Evolutionary conservation across 148 eudicot genomes (phyloP).

Genomic region (Talinum fruticosum): DNA sequence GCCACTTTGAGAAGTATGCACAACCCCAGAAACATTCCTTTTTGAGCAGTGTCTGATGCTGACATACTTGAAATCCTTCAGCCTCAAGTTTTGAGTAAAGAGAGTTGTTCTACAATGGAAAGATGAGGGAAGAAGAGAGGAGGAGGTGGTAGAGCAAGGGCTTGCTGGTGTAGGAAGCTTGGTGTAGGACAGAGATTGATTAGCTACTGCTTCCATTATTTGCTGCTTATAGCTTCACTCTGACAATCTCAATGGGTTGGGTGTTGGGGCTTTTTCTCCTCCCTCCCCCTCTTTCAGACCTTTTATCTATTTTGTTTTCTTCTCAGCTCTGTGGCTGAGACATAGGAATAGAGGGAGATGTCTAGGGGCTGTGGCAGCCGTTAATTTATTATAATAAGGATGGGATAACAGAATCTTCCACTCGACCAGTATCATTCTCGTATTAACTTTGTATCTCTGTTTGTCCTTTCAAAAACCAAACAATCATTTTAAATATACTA

Average conservation of each 20-base stretch:
- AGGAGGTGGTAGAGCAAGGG: slow-evolving; percentile 6
- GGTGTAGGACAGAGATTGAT: slow-evolving; percentile 25
- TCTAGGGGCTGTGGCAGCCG: slow-evolving; percentile 26
- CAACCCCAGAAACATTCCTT: slow-evolving; percentile 19
- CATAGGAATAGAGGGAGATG: too few species aligned
- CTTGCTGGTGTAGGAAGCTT: slow-evolving; percentile 6
- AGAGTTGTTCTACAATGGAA: slow-evolving; percentile 3
- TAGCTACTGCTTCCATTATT: slow-evolving; percentile 16
- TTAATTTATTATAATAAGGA: slow-evolving; percentile 21
- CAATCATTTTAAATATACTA: too few species aligned
- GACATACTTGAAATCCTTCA: slow-evolving; percentile 6
- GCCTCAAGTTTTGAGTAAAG: slow-evolving; percentile 10
- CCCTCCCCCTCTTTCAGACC: too few species aligned
- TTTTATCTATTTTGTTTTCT: not conserved
- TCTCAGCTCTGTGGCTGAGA: too few species aligned
- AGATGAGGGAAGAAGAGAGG: slow-evolving; percentile 6
- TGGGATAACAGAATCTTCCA: slow-evolving; percentile 23
- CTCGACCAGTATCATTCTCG: not conserved
- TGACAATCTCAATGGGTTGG: too few species aligned
- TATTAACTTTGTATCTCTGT: too few species aligned
- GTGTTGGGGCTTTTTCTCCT: too few species aligned
- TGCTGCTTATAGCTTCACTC: too few species aligned
- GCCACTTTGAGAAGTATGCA: slow-evolving; percentile 39
- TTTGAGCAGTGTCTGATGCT: slow-evolving; percentile 12
- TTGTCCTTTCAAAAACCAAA: too few species aligned